Evolutionary conservation across 768 basidiomycete species (phyloP), one percentile per base, ranked within the genome.

Genomic region (Lactarius evosmus): DNA sequence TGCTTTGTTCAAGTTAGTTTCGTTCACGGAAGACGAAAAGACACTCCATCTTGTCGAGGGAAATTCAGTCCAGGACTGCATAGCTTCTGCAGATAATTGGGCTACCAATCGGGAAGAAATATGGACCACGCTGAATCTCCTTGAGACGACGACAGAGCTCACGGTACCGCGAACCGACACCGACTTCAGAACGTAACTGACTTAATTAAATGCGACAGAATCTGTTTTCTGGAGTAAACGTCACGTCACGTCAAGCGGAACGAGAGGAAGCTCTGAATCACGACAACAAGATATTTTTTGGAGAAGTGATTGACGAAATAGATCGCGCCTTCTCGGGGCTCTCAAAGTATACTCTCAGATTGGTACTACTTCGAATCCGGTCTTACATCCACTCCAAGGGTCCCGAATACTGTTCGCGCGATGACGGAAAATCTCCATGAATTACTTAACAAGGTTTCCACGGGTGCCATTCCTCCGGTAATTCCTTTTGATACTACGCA

Each of bases 21-120:
- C 58, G 11, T 50, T 44, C 17, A 65, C 63, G 22, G 66, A 64
- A n/a, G 62, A 59, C 16, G 66, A 66, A 54, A 64, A 25, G 33
- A 2, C 30, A 17, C 66, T 7, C 54, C 40, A 66, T 29, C 62
- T 66, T 30, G 29, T 27, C 0, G 30, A 14, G 17, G 63, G 30
- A 33, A 36, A 8, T 27, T 32, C 63, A 12, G 44, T 66, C 12
- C 63, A 65, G 3, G 58, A 65, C 19, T 59, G 62, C 9, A 51
- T 66, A 4, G 9, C 14, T 19, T 58, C 58, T 29, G n/a, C 58
- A 1, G 62, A 65, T 8, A 34, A 9, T 54, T 66, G 66, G 66
- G 66, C 40, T 8, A 32, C 49, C 16, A 66, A 66, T 46, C 62
- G 66, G 16, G 49, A 65, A 19, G 27, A 52, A 29, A 38, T 66